Base-by-base conservation (phyloP, 257 asterid species). In the Lycium barbarum region DNA sequence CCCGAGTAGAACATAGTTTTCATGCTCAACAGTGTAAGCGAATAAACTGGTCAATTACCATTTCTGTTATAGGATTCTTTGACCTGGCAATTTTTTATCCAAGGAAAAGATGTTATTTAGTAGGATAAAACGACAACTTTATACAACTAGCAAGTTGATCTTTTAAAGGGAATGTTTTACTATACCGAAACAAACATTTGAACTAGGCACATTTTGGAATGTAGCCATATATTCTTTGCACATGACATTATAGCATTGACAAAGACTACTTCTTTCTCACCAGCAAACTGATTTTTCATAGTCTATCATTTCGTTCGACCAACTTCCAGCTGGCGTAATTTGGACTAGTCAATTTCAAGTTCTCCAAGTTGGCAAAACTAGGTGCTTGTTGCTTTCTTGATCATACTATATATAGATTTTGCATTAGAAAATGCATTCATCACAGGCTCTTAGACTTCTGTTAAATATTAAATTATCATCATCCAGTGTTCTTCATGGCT, bases 401-500 rank as follows among this genome's bases (percentile, higher is more conserved):
- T 33, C 45, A 74, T 49, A 22, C 12, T 22, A 74, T 74, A 51
- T 49, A 22, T 74, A 22, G 81, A 7, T 45, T n/a, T 1, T 72
- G 72, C 72, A 74, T 47, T 20, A 47, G 20, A 74, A 20, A 74
- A 7, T 74, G 45, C 45, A 49, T 22, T 26, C 40, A 74, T 2
- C 62, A 51, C 49, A 73, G n/a, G n/a, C 80, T 45, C 10, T 72
- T 72, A 43, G 11, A 35, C 36, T 43, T 18, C 36, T 47, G 12
- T 20, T 20, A 11, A 47, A 26, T 9, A 22, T 51, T 13, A 13
- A 6, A 7, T 13, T 15, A 78, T 26, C 65, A 7, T 7, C 49
- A 14, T 78, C 13, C 65, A 78, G 45, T 49, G 62, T 14, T 26
- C 22, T 78, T 53, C 10, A 78, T 78, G 82, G 82, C 82, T 78